phyloP scores from a whole-genome alignment of 169 alveolate genomes.

The Plasmodium berghei region DNA sequence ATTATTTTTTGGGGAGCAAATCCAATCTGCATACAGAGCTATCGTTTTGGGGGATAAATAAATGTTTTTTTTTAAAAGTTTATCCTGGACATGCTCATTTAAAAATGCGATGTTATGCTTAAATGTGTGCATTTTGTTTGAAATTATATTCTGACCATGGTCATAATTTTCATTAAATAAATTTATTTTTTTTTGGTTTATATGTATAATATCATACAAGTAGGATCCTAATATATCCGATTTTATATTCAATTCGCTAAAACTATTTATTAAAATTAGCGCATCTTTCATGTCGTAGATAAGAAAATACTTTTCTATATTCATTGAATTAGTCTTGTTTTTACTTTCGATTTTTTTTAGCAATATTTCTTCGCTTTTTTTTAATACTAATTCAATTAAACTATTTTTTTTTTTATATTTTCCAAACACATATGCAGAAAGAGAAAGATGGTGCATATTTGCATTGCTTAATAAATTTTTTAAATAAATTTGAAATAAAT shows the following conservation, averaged over 20 bases:
- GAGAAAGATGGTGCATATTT: constrained; percentile 31
- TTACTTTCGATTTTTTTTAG: constrained; percentile 2
- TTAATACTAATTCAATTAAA: constrained; percentile 8
- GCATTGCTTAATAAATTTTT: constrained; percentile 22
- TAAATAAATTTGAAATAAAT: constrained; percentile 59
- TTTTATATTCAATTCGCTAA: constrained; percentile 41
- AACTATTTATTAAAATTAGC: constrained; percentile 52
- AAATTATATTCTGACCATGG: not conserved
- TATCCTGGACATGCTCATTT: constrained; percentile 5
- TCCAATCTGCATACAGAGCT: constrained; percentile 6
- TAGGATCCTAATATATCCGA: constrained; percentile 16
- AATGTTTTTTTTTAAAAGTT: constrained; percentile 17
- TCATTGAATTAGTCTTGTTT: not conserved
- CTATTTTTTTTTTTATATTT: constrained; percentile 30
- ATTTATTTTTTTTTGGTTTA: not conserved
- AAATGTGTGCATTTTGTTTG: not conserved
- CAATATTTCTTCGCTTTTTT: constrained; percentile 30
- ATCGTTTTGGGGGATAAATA: constrained; percentile 3
- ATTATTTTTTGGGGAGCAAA: not conserved
- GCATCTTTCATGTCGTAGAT: constrained; percentile 5
- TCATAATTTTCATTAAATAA: not conserved
- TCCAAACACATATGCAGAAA: constrained; percentile 39
- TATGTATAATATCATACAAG: constrained; percentile 13
- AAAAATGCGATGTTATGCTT: not conserved
- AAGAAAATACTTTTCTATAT: not conserved